Evolutionary conservation across 495 filamentous ascomycete species (phyloP).

Genomic region (Xanthoparmelia taractica): DNA sequence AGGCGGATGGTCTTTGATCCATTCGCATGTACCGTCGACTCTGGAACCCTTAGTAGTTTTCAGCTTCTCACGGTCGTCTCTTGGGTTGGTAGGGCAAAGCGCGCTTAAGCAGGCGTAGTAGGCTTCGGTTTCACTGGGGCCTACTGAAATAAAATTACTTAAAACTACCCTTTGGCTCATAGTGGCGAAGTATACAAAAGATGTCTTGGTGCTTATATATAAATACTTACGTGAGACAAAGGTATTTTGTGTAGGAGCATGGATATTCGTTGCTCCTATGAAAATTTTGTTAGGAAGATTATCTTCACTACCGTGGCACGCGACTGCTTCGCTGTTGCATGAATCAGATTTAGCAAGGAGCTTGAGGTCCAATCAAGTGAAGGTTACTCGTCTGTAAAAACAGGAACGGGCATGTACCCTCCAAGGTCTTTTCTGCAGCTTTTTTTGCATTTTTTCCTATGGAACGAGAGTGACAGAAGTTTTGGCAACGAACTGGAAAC

Average conservation of each 20-base stretch:
- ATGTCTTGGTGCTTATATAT: not conserved
- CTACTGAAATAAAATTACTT: not conserved
- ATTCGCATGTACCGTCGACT: constrained; percentile 26
- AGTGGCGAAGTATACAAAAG: not conserved
- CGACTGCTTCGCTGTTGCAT: no score
- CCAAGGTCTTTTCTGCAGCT: no score
- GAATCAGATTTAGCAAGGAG: no score
- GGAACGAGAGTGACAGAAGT: no score
- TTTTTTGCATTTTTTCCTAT: no score
- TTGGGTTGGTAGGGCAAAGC: constrained; percentile 10
- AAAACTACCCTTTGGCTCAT: not conserved
- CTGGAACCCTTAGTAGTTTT: constrained; percentile 1
- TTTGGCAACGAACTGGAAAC: no score
- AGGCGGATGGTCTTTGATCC: constrained; percentile 19
- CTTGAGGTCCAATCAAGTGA: no score
- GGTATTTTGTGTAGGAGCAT: not conserved
- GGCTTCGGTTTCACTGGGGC: not conserved
- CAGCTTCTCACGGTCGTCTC: constrained; percentile 4
- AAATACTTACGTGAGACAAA: not conserved
- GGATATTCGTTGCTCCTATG: not conserved
- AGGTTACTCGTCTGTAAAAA: no score
- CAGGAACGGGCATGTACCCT: no score
- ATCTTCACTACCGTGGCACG: no score
- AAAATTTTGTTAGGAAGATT: not conserved
- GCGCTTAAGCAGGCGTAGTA: constrained; percentile 1